These are phyloP conservation scores for Schoenoplectus triqueter DNA, from an alignment of 202 grass and related monocot species.

Conservation along the genomic window DNA sequence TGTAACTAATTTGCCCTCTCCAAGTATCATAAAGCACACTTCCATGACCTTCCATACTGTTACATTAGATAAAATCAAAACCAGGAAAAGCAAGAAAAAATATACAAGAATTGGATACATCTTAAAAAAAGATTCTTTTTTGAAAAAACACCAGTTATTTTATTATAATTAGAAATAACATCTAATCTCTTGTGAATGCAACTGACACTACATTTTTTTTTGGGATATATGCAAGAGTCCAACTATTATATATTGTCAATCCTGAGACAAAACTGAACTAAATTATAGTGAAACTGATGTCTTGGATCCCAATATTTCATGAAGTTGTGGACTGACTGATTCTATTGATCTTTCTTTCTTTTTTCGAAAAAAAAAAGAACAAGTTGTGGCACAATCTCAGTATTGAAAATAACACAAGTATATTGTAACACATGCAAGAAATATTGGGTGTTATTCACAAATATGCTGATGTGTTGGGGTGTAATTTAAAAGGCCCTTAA, in stretches of 20 bases:
- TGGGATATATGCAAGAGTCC: background rate
- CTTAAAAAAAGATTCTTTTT: background rate
- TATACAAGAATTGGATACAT: background rate
- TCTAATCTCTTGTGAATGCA: background rate
- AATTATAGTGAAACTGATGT: background rate
- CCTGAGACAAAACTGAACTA: slow-evolving; percentile 10
- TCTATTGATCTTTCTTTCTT: background rate
- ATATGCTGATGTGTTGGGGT: background rate
- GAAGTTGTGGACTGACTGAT: background rate
- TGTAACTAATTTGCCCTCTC: slow-evolving; percentile 73
- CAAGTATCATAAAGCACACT: slow-evolving; percentile 77
- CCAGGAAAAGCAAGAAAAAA: background rate
- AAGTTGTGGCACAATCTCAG: background rate
- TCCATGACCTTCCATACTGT: slow-evolving; percentile 96
- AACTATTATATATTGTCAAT: background rate
- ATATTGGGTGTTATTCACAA: background rate
- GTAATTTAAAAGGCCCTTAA: background rate
- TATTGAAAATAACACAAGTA: background rate
- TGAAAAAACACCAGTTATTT: background rate
- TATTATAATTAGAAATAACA: too few relatives aligned
- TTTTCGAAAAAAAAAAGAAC: background rate
- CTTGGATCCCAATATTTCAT: background rate
- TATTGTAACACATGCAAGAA: background rate
- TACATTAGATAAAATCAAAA: background rate
- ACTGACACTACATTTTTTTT: background rate